Evolutionary conservation across 306 rosid genomes (phyloP).

Genomic region (Gastrolobium villosum): DNA sequence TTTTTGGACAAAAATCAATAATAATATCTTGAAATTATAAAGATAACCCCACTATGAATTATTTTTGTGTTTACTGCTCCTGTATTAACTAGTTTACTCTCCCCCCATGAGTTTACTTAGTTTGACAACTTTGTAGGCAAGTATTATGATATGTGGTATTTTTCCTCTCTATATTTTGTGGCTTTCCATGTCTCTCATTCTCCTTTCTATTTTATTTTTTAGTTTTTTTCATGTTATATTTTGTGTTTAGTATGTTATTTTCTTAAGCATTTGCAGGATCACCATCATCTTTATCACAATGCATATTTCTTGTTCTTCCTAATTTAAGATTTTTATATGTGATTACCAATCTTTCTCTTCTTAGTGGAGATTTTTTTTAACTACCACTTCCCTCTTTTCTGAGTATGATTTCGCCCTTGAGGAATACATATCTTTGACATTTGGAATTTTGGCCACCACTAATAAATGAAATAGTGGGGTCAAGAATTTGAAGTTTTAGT

Average conservation of each 20-base stretch:
- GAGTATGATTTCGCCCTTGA: constrained; percentile 28
- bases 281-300: not conserved
- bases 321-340: constrained; percentile 11
- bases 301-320: not conserved
- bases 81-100: constrained; percentile 2
- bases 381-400: not conserved
- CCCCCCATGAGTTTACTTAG: not conserved
- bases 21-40: not conserved
- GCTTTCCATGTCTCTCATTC: constrained; percentile 8
- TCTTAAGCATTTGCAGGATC: constrained; percentile 27
- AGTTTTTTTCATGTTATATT: not conserved
- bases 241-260: not conserved
- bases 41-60: not conserved
- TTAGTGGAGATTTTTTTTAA: not conserved
- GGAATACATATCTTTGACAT: constrained; percentile 1
- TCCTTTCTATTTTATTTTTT: not conserved
- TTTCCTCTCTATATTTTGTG: not conserved
- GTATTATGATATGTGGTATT: constrained; percentile 9
- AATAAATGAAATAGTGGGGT: constrained; percentile 17
- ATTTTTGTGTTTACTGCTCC: not conserved
- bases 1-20: not conserved
- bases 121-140: constrained; percentile 26
- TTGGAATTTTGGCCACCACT: constrained; percentile 26
- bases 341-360: not conserved
- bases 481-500: constrained; percentile 36